A percentile compares a stretch with the other conserved stretches of the same genome.
Conservation (phyloP, 2,329 filamentous ascomycete species). For the Ophiostoma tasmaniense region DNA sequence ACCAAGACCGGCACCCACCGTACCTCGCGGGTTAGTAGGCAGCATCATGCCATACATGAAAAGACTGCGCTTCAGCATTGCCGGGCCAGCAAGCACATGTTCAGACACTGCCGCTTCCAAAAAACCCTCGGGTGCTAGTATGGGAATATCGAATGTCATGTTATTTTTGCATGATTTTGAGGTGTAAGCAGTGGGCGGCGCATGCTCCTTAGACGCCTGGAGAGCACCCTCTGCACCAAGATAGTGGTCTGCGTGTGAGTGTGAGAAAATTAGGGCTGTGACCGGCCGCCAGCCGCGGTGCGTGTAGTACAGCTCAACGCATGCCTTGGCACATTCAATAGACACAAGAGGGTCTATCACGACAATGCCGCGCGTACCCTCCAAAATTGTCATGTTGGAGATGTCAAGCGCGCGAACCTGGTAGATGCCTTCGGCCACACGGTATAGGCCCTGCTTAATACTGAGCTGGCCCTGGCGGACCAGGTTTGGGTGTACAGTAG, state of each 20-base stretch:
- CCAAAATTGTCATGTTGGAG: conserved; percentile 13
- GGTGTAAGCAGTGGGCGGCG: background rate
- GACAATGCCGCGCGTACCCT: conserved; percentile 8
- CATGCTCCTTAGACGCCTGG: background rate
- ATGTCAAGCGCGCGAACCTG: conserved; percentile 15
- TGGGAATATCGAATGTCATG: background rate
- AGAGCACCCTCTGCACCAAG: conserved; percentile 6
- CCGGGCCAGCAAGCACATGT: conserved; percentile 10
- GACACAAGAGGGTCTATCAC: conserved; percentile 4
- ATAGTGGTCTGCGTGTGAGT: conserved; percentile 13
- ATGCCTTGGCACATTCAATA: conserved; percentile 5
- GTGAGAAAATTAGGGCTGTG: conserved; percentile 10
- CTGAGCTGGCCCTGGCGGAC: conserved; percentile 12
- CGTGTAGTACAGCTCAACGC: conserved; percentile 7
- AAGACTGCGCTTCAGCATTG: conserved; percentile 12
- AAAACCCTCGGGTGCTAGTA: background rate
- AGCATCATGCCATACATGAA: conserved; percentile 13
- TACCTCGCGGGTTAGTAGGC: background rate
- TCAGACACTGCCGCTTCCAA: conserved; percentile 10
- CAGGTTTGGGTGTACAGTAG: conserved; percentile 11
- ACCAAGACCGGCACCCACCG: background rate
- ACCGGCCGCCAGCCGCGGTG: conserved; percentile 11
- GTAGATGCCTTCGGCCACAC: conserved; percentile 6
- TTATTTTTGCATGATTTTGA: background rate
- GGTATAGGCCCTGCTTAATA: conserved; percentile 12